Conservation (phyloP, 2,329 filamentous ascomycete genomes). For the Curvularia spicifera region DNA sequence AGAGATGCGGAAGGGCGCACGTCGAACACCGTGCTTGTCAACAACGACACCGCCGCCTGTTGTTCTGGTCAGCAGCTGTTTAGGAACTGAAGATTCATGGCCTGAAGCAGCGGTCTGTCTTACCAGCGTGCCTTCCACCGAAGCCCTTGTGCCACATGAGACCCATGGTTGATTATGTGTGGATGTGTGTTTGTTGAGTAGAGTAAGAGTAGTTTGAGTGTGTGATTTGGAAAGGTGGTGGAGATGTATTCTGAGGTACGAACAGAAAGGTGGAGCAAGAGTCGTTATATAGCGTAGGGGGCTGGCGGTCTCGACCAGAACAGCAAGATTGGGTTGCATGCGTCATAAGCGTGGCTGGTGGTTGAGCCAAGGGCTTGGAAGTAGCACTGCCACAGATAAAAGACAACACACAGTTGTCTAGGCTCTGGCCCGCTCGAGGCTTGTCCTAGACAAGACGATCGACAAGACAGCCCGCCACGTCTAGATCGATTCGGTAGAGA, state of each 20-base stretch:
- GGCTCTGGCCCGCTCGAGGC: neutral
- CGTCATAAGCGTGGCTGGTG: constrained; percentile 4
- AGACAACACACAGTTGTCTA: neutral
- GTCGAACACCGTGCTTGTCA: constrained; percentile 59
- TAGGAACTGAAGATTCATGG: constrained; percentile 14
- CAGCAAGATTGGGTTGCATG: constrained; percentile 1
- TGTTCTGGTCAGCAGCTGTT: constrained; percentile 26
- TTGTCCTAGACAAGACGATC: neutral
- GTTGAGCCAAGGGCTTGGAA: constrained; percentile 2
- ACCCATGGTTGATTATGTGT: constrained; percentile 47
- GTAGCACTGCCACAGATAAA: constrained; percentile 1
- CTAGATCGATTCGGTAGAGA: neutral
- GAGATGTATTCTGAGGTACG: neutral
- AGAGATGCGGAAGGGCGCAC: constrained; percentile 59
- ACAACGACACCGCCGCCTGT: constrained; percentile 59
- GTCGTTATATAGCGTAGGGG: neutral
- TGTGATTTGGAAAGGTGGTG: neutral
- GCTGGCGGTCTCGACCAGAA: no score
- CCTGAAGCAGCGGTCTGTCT: constrained; percentile 17
- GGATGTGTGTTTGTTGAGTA: constrained; percentile 8
- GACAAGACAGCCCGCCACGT: neutral
- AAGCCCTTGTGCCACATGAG: constrained; percentile 57
- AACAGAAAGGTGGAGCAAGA: neutral
- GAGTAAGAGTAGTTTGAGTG: neutral
- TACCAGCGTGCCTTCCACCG: constrained; percentile 53